Conservation (phyloP, 768 basidiomycete genomes). For the Peribolospora baueri region DNA sequence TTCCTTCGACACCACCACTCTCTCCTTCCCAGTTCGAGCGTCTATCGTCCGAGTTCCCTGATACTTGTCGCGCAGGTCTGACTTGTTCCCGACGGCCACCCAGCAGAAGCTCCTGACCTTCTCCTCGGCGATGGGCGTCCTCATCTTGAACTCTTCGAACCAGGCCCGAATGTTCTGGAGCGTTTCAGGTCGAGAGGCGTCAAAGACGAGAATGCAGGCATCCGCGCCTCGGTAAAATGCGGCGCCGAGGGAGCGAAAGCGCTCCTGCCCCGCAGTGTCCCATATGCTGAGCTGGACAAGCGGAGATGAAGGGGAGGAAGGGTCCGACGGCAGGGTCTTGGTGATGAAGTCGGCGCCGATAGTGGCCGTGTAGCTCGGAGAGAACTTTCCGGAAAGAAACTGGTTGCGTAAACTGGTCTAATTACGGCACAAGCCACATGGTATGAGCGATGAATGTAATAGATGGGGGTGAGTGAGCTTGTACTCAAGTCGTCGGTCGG, state of each 20-base stretch:
- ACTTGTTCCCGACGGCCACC: conserved; percentile 49
- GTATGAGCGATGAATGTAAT: no score
- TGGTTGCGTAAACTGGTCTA: conserved; percentile 15
- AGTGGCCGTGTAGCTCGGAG: conserved; percentile 53
- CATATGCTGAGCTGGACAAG: conserved; percentile 45
- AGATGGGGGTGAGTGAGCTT: no score
- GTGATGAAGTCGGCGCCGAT: conserved; percentile 76
- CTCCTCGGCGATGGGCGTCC: conserved; percentile 37
- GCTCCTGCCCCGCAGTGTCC: conserved; percentile 38
- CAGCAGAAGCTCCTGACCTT: conserved; percentile 38
- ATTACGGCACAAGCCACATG: no score
- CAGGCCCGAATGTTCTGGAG: conserved; percentile 38
- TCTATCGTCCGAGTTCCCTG: neutral
- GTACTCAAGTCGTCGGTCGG: no score
- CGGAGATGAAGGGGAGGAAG: conserved; percentile 22
- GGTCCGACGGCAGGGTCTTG: conserved; percentile 42
- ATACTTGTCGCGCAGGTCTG: conserved; percentile 26
- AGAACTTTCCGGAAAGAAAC: conserved; percentile 55
- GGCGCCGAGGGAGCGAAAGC: conserved; percentile 54
- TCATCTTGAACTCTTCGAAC: conserved; percentile 52
- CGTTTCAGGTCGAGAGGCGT: conserved; percentile 42
- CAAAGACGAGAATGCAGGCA: conserved; percentile 56
- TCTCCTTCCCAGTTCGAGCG: no score
- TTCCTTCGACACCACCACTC: no score
- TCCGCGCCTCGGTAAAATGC: conserved; percentile 73